Evolutionary conservation across 2,329 filamentous ascomycete species (phyloP), one percentile per base, ranked within the genome.

Genomic region (Sporothrix mexicana): DNA sequence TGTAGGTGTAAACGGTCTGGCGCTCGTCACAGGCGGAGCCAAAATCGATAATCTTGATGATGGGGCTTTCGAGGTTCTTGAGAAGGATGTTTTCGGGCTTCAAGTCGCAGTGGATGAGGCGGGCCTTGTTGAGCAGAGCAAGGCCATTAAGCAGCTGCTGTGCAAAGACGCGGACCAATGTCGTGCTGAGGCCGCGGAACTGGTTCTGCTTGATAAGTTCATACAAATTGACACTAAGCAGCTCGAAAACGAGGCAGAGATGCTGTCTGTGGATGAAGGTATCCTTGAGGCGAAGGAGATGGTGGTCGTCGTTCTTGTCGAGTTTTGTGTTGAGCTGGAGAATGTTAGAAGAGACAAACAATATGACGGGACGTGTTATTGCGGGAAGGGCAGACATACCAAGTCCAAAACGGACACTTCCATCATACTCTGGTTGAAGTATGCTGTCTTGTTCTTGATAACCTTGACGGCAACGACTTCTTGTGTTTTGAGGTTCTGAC

Each of bases 391-490:
- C 10, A 10, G 12, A 70, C 89, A 73, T 86, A 97, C 94, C 86
- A 99, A 81, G 82, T 99, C 96, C 73, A 99, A 86, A 30, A 99
- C 96, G 1, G 96, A 99, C 45, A 99, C 96, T 81, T 99, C 96
- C 96, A 99, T 99, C 96, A 99, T 99, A 82, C 96, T 98, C 82
- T 99, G 96, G 80, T 99, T 99, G 85, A 99, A 99, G 82, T 99
- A 99, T 51, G 96, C 96, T 1, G 96, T 99, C 78, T 95, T 91
- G 82, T 99, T 99, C 84, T 99, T 99, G 84, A 99, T 96, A 71
- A 99, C 96, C 84, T 99, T 99, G 77, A 99, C 96, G 3, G 96
- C 96, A 61, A 99, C 96, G 53, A 99, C 96, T 83, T 99, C 96
- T 81, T 98, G 95, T 0, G 96, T 98, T 84, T 97, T 98, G 78